These are phyloP conservation scores for Candida ovalis DNA, from an alignment of 805 yeast genomes.

Conservation along the genomic window DNA sequence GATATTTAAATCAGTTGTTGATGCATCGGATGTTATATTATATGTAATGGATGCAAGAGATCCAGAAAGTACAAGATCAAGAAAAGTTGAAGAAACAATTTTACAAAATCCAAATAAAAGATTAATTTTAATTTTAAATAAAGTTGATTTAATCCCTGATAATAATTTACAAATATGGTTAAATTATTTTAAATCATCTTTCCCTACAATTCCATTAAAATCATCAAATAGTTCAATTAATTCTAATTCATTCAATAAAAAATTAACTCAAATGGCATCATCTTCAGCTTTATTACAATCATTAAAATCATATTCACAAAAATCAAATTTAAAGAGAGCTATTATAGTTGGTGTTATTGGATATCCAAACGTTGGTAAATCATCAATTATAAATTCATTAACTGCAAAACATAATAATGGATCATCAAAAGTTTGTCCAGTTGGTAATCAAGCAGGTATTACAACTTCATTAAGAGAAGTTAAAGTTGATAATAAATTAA, in stretches of 20 bases:
- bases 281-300: slow-evolving; percentile 73
- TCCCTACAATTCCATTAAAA: slow-evolving; percentile 89
- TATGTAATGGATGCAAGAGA: slow-evolving; percentile 98
- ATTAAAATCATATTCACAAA: slow-evolving; percentile 79
- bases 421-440: slow-evolving; percentile 79
- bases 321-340: slow-evolving; percentile 81
- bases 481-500: slow-evolving; percentile 85
- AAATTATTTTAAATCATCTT: slow-evolving; percentile 67
- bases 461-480: slow-evolving; percentile 90
- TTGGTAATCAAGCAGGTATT: slow-evolving; percentile 97
- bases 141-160: slow-evolving; percentile 89
- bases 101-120: slow-evolving; percentile 77
- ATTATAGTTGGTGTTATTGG: slow-evolving; percentile 95
- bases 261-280: slow-evolving; percentile 65
- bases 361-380: slow-evolving; percentile 95
- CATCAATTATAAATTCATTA: slow-evolving; percentile 88
- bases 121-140: slow-evolving; percentile 80
- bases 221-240: slow-evolving; percentile 75
- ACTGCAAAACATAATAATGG: slow-evolving; percentile 77
- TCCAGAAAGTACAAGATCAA: slow-evolving; percentile 92
- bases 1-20: slow-evolving; percentile 89
- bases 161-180: slow-evolving; percentile 82
- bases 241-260: slow-evolving; percentile 65
- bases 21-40: slow-evolving; percentile 83
- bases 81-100: slow-evolving; percentile 86